Percentiles rank a stretch among this genome's conserved stretches.
phyloP scores from a whole-genome alignment of 495 filamentous ascomycete genomes.

The Penicillium ucsense region DNA sequence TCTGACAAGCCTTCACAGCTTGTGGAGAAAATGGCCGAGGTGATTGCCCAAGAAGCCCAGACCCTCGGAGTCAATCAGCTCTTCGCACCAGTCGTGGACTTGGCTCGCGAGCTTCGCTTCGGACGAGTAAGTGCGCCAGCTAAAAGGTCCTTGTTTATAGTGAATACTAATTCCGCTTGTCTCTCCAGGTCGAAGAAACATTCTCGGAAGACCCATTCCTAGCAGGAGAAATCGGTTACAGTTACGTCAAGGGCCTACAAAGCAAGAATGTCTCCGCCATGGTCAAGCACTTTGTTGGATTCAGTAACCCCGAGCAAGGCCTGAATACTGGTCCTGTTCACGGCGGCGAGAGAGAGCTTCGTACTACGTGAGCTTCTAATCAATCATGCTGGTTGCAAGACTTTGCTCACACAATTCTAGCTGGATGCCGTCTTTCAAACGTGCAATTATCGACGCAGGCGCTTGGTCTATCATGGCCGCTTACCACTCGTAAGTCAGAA shows the following conservation, averaged over 20 bases:
- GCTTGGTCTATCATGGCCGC: slow-evolving; percentile 59
- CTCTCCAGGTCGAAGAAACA: slow-evolving; percentile 50
- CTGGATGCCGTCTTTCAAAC: slow-evolving; percentile 56
- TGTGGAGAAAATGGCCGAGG: slow-evolving; percentile 49
- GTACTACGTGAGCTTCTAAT: slow-evolving; percentile 40
- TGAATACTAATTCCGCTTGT: not conserved
- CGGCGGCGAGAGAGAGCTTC: slow-evolving; percentile 56
- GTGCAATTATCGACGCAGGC: slow-evolving; percentile 57
- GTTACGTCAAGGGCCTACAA: slow-evolving; percentile 53
- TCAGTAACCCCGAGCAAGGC: slow-evolving; percentile 56
- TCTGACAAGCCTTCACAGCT: slow-evolving; percentile 17
- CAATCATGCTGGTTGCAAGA: not conserved
- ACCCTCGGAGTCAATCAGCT: slow-evolving; percentile 59
- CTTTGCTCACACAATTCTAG: slow-evolving; percentile 7
- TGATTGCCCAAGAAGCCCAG: slow-evolving; percentile 50
- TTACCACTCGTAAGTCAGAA: slow-evolving; percentile 48
- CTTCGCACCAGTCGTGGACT: slow-evolving; percentile 57
- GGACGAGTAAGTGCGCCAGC: slow-evolving; percentile 35
- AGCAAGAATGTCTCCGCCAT: slow-evolving; percentile 52
- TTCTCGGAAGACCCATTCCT: slow-evolving; percentile 57
- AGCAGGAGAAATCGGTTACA: slow-evolving; percentile 49
- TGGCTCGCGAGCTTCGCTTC: slow-evolving; percentile 57
- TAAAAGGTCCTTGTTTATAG: not conserved
- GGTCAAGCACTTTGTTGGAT: slow-evolving; percentile 63
- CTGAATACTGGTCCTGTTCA: slow-evolving; percentile 60